Percentiles rank a stretch among this genome's conserved stretches.
phyloP scores from a whole-genome alignment of 192 early-diverging fungal genomes.

The Linnemannia exigua region DNA sequence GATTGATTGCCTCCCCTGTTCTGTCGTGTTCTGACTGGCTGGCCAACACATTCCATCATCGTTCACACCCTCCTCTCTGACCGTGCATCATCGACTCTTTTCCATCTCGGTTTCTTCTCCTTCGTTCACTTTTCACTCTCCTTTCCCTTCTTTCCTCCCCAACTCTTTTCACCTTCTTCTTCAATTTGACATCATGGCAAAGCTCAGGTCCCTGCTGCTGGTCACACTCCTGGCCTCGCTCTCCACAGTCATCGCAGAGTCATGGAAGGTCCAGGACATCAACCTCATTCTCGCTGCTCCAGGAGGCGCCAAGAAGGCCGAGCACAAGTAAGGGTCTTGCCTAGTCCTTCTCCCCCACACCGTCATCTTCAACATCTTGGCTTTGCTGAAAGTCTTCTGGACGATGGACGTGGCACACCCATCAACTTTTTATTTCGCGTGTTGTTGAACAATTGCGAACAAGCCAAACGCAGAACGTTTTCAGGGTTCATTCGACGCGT shows the following conservation, averaged over 20 bases:
- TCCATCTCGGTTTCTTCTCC: neutral
- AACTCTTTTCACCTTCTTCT: neutral
- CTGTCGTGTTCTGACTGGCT: conserved; percentile 12
- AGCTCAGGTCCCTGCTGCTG: conserved; percentile 40
- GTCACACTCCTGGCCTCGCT: conserved; percentile 38
- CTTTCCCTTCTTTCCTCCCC: neutral
- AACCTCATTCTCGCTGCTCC: conserved; percentile 28
- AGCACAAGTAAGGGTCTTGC: conserved; percentile 41
- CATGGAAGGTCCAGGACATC: conserved; percentile 45
- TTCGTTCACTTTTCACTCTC: neutral
- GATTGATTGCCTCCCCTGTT: neutral
- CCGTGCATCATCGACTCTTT: neutral
- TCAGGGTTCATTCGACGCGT: neutral
- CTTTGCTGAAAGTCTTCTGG: neutral
- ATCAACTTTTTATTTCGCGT: neutral
- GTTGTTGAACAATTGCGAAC: neutral
- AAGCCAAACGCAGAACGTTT: neutral
- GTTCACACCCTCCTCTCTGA: neutral
- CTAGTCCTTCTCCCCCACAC: neutral
- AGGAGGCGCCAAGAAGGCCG: conserved; percentile 41
- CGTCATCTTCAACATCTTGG: neutral
- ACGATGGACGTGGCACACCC: neutral
- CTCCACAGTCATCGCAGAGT: conserved; percentile 40
- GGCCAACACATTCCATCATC: neutral
- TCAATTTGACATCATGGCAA: conserved; percentile 33